phyloP scores from a whole-genome alignment of 1,284 basidiomycete species.

The Cryptococcus jaspeensis region DNA sequence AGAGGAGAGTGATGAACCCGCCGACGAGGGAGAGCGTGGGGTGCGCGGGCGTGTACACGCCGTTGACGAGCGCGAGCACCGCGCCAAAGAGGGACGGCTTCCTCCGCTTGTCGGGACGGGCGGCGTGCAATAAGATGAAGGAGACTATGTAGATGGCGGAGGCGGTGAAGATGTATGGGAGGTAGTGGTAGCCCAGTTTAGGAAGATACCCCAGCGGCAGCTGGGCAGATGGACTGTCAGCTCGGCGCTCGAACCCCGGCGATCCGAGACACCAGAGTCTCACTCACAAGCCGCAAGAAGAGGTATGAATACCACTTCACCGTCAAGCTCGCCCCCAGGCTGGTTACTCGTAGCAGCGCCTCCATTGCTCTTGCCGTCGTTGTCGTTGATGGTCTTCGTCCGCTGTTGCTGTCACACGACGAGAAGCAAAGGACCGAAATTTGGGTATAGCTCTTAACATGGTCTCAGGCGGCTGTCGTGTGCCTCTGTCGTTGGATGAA shows the following conservation, averaged over 20 bases:
- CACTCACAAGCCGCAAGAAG: conserved; percentile 12
- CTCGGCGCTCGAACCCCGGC: too few species aligned
- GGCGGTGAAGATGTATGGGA: conserved; percentile 4
- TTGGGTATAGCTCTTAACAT: too few species aligned
- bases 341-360: not conserved
- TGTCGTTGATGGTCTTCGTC: too few species aligned
- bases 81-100: not conserved
- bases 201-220: too few species aligned
- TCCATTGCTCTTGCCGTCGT: conserved; percentile 10
- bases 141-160: conserved; percentile 5
- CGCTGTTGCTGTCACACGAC: too few species aligned
- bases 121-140: too few species aligned
- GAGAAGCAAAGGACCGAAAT: too few species aligned
- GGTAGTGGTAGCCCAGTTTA: too few species aligned
- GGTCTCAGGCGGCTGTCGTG: too few species aligned
- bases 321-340: conserved; percentile 1
- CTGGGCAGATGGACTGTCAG: too few species aligned
- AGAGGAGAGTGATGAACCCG: not conserved
- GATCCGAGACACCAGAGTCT: not conserved
- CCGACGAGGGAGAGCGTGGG: not conserved
- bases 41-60: not conserved
- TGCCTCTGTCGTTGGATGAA: too few species aligned
- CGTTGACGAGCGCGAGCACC: not conserved
- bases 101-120: not conserved
- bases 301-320: conserved; percentile 11